A percentile compares a stretch with the other conserved stretches of the same genome.
Evolutionary conservation across 139 green algal species (phyloP).

Genomic region (Bryopsis sp.): DNA sequence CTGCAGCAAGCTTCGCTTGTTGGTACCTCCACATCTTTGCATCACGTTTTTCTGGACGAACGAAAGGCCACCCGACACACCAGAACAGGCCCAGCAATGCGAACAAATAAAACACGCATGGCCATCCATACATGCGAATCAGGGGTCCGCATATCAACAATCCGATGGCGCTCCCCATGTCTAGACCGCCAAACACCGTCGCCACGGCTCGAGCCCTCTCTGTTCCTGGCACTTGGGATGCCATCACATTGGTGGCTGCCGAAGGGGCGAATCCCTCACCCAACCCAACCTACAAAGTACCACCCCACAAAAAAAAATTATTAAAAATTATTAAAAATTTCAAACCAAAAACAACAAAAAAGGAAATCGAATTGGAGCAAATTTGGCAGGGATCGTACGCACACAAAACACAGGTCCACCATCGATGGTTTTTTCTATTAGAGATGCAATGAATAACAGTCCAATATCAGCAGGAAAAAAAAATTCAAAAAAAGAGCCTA

Average conservation of each 20-base stretch:
- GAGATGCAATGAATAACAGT: too few relatives aligned
- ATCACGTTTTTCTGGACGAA: slow-evolving; percentile 53
- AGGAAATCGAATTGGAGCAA: too few relatives aligned
- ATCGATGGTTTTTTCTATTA: too few relatives aligned
- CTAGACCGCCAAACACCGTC: slow-evolving; percentile 87
- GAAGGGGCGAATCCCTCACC: slow-evolving; percentile 91
- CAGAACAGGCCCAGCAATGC: slow-evolving; percentile 81
- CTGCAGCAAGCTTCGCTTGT: too few relatives aligned
- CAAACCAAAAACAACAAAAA: too few relatives aligned
- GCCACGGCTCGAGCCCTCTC: slow-evolving; percentile 75
- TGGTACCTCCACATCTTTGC: slow-evolving; percentile 6
- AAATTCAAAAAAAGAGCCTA: too few relatives aligned
- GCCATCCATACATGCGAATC: slow-evolving; percentile 84
- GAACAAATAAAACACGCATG: slow-evolving; percentile 95
- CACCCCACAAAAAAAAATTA: too few relatives aligned
- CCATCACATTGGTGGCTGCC: slow-evolving; percentile 84
- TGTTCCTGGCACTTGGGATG: slow-evolving; percentile 40
- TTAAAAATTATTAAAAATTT: background rate
- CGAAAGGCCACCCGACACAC: slow-evolving; percentile 64
- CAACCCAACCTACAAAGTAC: slow-evolving; percentile 59
- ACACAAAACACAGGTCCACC: too few relatives aligned
- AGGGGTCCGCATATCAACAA: slow-evolving; percentile 78
- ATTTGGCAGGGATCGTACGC: too few relatives aligned
- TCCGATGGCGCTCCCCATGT: slow-evolving; percentile 63
- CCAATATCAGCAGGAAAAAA: too few relatives aligned